Evolutionary conservation across 2,329 filamentous ascomycete genomes (phyloP).

Genomic region (Beauveria pseudobassiana): DNA sequence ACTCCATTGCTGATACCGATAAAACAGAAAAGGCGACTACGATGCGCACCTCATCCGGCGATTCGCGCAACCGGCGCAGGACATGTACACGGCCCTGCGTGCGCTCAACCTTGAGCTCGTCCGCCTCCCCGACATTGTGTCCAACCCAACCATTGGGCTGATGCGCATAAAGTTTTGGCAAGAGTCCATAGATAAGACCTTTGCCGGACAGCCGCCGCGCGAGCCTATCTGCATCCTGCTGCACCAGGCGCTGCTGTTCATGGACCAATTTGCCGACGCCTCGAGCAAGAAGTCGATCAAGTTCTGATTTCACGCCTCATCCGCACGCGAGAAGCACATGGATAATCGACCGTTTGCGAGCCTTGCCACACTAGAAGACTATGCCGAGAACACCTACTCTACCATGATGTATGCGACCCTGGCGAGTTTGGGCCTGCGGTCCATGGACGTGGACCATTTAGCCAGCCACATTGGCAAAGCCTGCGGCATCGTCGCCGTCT

Average conservation of each 20-base stretch:
- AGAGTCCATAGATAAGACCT: constrained; percentile 71
- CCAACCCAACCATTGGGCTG: constrained; percentile 75
- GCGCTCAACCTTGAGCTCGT: constrained; percentile 91
- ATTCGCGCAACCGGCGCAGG: constrained; percentile 64
- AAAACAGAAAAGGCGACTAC: constrained; percentile 70
- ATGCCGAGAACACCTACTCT: constrained; percentile 92
- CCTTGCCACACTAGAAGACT: constrained; percentile 69
- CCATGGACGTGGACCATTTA: constrained; percentile 81
- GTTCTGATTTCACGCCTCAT: constrained; percentile 71
- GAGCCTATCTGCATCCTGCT: constrained; percentile 87
- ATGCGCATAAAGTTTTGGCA: constrained; percentile 96
- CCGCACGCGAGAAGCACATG: constrained; percentile 69
- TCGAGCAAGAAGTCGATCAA: constrained; percentile 46
- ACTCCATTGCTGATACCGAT: background rate
- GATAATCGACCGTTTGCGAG: constrained; percentile 74
- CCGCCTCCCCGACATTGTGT: constrained; percentile 81
- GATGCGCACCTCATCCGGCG: constrained; percentile 80
- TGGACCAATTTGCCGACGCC: constrained; percentile 38
- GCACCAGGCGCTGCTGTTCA: constrained; percentile 59
- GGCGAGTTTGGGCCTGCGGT: constrained; percentile 69
- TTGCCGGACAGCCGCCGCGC: constrained; percentile 71
- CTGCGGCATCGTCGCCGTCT: constrained; percentile 73
- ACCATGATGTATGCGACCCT: constrained; percentile 85
- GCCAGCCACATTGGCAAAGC: constrained; percentile 95
- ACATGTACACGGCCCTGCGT: constrained; percentile 84